These are phyloP conservation scores for Sclerotinia spermophila DNA, from an alignment of 2,329 filamentous ascomycete species.

Conservation along the genomic window DNA sequence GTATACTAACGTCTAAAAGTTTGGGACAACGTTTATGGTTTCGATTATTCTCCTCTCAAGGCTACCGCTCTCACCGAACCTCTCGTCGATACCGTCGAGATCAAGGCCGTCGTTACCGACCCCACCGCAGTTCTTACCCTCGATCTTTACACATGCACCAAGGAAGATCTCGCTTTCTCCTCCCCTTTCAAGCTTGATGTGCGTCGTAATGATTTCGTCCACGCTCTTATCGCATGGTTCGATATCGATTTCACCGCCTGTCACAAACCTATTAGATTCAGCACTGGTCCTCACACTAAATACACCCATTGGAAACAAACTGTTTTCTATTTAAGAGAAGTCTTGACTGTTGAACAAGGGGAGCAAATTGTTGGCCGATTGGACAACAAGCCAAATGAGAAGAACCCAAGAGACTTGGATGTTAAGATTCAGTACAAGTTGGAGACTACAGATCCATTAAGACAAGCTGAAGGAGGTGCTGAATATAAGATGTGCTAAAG, in stretches of 20 bases:
- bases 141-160: constrained; percentile 87
- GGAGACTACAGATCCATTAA: constrained; percentile 68
- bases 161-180: constrained; percentile 78
- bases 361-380: constrained; percentile 74
- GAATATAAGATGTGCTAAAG: constrained; percentile 74
- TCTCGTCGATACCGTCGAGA: constrained; percentile 93
- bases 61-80: constrained; percentile 90
- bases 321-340: constrained; percentile 93
- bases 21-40: constrained; percentile 99
- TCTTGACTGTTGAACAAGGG: constrained; percentile 84
- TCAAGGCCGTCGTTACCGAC: constrained; percentile 95
- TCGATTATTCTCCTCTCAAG: constrained; percentile 94
- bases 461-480: constrained; percentile 65
- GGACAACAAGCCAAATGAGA: constrained; percentile 81
- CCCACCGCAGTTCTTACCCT: constrained; percentile 80
- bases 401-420: constrained; percentile 93
- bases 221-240: constrained; percentile 97
- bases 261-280: constrained; percentile 97
- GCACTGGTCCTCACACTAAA: constrained; percentile 94
- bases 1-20: constrained; percentile 52
- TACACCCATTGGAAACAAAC: constrained; percentile 99
- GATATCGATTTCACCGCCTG: constrained; percentile 98
- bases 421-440: constrained; percentile 83
- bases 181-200: constrained; percentile 71
- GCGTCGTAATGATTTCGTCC: constrained; percentile 89